These are phyloP conservation scores for Grosmannia serpens DNA, from an alignment of 2,329 filamentous ascomycete species.

Conservation along the genomic window DNA sequence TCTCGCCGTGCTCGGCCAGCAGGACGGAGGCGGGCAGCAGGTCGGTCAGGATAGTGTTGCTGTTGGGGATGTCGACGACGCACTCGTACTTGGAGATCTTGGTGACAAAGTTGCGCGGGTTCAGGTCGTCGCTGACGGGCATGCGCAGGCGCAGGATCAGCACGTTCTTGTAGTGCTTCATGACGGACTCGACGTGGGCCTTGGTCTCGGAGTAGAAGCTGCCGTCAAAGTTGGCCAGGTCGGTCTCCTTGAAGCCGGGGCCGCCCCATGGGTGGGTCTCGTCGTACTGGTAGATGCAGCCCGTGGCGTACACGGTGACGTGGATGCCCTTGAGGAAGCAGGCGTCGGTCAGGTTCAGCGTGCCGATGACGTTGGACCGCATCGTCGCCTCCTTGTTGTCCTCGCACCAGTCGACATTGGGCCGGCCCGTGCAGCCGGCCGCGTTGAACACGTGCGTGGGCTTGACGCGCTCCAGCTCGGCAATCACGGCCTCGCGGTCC, in stretches of 20 bases:
- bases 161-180: constrained; percentile 49
- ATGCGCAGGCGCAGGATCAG: constrained; percentile 57
- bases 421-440: constrained; percentile 53
- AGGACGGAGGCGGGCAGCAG: constrained; percentile 62
- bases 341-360: constrained; percentile 50
- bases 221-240: constrained; percentile 52
- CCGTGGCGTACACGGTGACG: constrained; percentile 54
- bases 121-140: constrained; percentile 57
- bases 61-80: constrained; percentile 58
- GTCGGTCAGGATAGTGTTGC: constrained; percentile 54
- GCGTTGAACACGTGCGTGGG: constrained; percentile 58
- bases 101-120: constrained; percentile 56
- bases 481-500: constrained; percentile 43
- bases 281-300: constrained; percentile 57
- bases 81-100: constrained; percentile 55
- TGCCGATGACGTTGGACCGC: constrained; percentile 55
- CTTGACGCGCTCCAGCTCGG: constrained; percentile 44
- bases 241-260: constrained; percentile 48
- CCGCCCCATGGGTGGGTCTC: constrained; percentile 48
- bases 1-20: constrained; percentile 84
- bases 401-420: constrained; percentile 63
- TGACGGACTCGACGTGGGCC: constrained; percentile 52
- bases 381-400: constrained; percentile 57
- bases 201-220: constrained; percentile 61
- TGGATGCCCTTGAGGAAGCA: constrained; percentile 49